Percentiles rank a stretch among this genome's conserved stretches.
Conservation (phyloP, 768 basidiomycete genomes). For the Fomitopsis serialis region DNA sequence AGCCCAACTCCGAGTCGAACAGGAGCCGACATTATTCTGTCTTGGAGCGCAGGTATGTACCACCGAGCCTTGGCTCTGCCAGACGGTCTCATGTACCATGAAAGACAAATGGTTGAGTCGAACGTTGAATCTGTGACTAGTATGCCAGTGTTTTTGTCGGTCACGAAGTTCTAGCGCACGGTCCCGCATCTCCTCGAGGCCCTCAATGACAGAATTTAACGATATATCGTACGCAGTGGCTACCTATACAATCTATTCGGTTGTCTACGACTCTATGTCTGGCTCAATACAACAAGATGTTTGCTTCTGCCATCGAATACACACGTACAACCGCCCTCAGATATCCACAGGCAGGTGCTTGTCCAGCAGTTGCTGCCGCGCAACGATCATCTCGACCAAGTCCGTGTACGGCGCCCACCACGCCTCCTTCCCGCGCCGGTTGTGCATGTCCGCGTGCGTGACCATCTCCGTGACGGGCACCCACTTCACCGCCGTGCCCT, state of each 20-base stretch:
- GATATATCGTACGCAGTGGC: not conserved
- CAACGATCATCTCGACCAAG: constrained; percentile 71
- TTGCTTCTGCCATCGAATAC: not conserved
- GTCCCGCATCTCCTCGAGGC: too few species aligned
- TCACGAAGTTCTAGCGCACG: too few species aligned
- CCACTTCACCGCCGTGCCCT: constrained; percentile 75
- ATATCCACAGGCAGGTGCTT: constrained; percentile 4
- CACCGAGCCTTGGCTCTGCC: too few species aligned
- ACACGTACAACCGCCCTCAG: not conserved
- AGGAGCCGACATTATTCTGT: too few species aligned
- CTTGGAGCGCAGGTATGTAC: too few species aligned
- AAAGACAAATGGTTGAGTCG: too few species aligned
- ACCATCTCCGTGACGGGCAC: constrained; percentile 83
- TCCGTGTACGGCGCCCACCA: constrained; percentile 77
- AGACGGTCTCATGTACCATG: too few species aligned
- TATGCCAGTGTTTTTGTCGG: too few species aligned
- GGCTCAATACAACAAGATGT: not conserved
- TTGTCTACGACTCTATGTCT: not conserved
- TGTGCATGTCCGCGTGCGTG: constrained; percentile 84
- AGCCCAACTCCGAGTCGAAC: too few species aligned
- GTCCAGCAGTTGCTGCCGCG: constrained; percentile 47
- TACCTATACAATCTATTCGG: not conserved
- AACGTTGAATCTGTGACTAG: too few species aligned
- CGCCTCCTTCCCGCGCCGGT: constrained; percentile 68
- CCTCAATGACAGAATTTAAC: too few species aligned